These are phyloP conservation scores for Zelopaecilomyces penicillatus DNA, from an alignment of 2,329 filamentous ascomycete species.

Conservation along the genomic window DNA sequence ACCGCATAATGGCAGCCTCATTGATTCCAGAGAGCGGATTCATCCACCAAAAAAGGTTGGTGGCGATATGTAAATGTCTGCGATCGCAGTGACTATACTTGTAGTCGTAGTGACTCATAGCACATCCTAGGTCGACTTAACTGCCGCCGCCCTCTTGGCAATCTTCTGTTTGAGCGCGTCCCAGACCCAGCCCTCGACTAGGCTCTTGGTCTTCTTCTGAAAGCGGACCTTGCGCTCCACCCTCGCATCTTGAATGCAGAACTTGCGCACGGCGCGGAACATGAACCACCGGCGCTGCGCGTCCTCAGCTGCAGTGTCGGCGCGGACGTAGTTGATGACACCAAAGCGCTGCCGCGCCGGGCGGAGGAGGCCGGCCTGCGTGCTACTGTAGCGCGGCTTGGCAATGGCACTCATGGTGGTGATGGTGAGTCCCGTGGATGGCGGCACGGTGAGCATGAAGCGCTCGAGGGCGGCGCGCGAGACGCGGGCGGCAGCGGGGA, in stretches of 20 bases:
- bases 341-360: constrained; percentile 25
- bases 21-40: no score
- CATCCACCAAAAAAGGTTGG: no score
- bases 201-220: constrained; percentile 19
- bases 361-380: constrained; percentile 30
- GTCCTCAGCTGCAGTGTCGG: constrained; percentile 25
- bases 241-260: constrained; percentile 27
- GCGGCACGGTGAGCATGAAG: constrained; percentile 39
- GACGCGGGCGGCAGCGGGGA: constrained; percentile 56
- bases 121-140: background rate
- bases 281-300: constrained; percentile 30
- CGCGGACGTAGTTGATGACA: constrained; percentile 32
- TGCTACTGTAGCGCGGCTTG: constrained; percentile 42
- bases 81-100: no score
- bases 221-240: constrained; percentile 14
- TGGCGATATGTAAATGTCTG: no score
- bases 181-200: constrained; percentile 34
- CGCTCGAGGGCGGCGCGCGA: constrained; percentile 48
- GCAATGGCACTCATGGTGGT: constrained; percentile 49
- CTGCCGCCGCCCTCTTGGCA: constrained; percentile 12
- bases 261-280: constrained; percentile 29
- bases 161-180: constrained; percentile 27
- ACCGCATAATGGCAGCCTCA: no score
- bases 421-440: constrained; percentile 38
- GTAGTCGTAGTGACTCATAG: no score